Base-by-base conservation (phyloP, 495 filamentous ascomycete genomes). In the Hyaloscypha finlandica region DNA sequence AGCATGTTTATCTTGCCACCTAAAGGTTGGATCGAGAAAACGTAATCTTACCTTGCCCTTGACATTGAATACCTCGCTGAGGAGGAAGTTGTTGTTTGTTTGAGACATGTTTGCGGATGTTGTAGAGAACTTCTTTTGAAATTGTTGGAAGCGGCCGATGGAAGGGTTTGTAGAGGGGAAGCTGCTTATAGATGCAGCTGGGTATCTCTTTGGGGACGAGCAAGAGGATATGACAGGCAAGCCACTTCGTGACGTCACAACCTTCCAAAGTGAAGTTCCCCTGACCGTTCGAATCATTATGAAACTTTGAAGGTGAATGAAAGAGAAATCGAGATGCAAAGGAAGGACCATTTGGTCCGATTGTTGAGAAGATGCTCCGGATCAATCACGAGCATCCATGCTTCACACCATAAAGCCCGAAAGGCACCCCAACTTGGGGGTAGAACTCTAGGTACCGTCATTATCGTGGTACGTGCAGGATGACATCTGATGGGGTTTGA, bases 1-100 rank as follows among this genome's bases (percentile, higher is more conserved):
- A 56, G 53, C 53, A 56, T 29, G 53, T 25, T 25, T 1, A 25
- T 25, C 25, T 25, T 25, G 3, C 19, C n/a, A 4, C 6, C 16
- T 12, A 25, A 5, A 11, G 5, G 6, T 4, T 0, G 19, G 30
- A n/a, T 6, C 8, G 22, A 16, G 53, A n/a, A 5, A 25, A 29
- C 1, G 25, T 61, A 71, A 16, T 16, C 42, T 4, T 48, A 48
- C 69, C 52, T 68, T 71, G 39, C 69, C 65, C 65, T 68, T 68
- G n/a, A 71, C 69, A 68, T 63, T 71, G 52, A 71, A 71, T n/a
- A 71, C 65, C 20, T 66, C 52, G 22, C 45, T 59, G 25, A 68
- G 56, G 33, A 68, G 65, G 58, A 71, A 71, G 20, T 65, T 45
- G 2, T 71, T 51, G 65, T 71, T 71, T 33, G 65, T 54, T 9